Base-by-base conservation (phyloP, 1,284 basidiomycete genomes). In the Fomitopsis pinicola region DNA sequence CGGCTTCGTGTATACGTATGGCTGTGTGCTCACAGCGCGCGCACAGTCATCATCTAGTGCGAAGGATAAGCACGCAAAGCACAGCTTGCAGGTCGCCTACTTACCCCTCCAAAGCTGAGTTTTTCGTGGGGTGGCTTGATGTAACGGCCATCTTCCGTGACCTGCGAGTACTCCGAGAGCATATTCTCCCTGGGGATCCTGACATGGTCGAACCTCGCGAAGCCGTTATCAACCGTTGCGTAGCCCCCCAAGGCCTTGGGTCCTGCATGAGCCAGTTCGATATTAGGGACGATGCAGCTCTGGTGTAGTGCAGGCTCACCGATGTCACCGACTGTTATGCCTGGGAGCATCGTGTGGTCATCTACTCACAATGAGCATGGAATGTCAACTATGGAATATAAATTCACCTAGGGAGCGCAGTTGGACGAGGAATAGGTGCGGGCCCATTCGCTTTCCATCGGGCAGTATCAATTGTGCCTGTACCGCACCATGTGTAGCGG, bases 401-500 rank as follows among this genome's bases (percentile, higher is more conserved):
- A 46, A 30, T 1, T 12, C 67, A 82, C 89, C 80, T 46, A 90
- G 67, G 19, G 82, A 84, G 42, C 90, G 75, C 10, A 92, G 72
- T 67, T 88, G 88, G 1, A 89, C 76, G 62, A 93, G 82, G 75
- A 94, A 94, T 42, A 93, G 75, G 73, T 94, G 91, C 2, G 91
- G 91, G 0, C 92, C 92, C 63, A 85, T 74, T 64, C 87, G 81
- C 69, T 83, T 81, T 26, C 85, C 87, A 6, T 74, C 78, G 0
- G 86, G 82, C 10, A 93, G 76, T 59, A 92, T 82, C 12, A 94
- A 76, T 63, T 89, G 85, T 1, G 92, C 91, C 68, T 93, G 90
- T 0, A 94, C 84, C 17, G 91, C 82, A 10, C 89, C 90, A 71
- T 93, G 91, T 0, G 91, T 93, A 0, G 89, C 83, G 0, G 87